A percentile compares a stretch with the other conserved stretches of the same genome.
Conservation (phyloP, 164 flowering plant species). For the Warburgia ugandensis region DNA sequence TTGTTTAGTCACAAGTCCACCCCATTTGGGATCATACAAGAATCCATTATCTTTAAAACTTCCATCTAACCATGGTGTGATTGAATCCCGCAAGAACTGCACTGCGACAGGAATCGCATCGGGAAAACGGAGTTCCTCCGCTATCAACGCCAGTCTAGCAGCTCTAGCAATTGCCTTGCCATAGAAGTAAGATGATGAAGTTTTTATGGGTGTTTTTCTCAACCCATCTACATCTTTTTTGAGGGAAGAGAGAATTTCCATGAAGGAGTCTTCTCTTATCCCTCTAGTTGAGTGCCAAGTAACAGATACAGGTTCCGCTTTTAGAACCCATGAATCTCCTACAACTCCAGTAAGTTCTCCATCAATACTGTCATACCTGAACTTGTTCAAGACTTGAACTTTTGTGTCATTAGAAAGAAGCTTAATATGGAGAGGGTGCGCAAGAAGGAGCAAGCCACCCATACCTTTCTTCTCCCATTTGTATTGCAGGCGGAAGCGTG, state of each 20-base stretch:
- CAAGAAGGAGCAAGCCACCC: slow-evolving; percentile 79
- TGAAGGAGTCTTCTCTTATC: slow-evolving; percentile 25
- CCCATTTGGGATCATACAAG: slow-evolving; percentile 74
- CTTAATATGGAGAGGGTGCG: slow-evolving; percentile 71
- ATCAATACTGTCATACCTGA: slow-evolving; percentile 74
- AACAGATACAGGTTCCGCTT: slow-evolving; percentile 44
- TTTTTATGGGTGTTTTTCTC: slow-evolving; percentile 30
- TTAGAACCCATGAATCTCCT: slow-evolving; percentile 72
- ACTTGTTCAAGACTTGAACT: slow-evolving; percentile 40
- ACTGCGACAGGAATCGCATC: slow-evolving; percentile 50
- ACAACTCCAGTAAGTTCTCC: slow-evolving; percentile 92
- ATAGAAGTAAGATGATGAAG: slow-evolving; percentile 75
- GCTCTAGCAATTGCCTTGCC: slow-evolving; percentile 86
- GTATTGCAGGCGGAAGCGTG: slow-evolving; percentile 63
- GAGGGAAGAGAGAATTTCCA: slow-evolving; percentile 53
- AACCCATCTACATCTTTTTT: slow-evolving; percentile 49
- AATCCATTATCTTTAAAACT: slow-evolving; percentile 65
- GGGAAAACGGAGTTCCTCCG: slow-evolving; percentile 65
- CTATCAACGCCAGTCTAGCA: slow-evolving; percentile 81
- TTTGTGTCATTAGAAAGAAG: slow-evolving; percentile 33
- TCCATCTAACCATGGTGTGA: slow-evolving; percentile 90
- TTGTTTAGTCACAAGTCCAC: slow-evolving; percentile 73
- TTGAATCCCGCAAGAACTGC: slow-evolving; percentile 48
- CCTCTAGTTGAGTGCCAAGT: slow-evolving; percentile 79
- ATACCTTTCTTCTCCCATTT: slow-evolving; percentile 79